Evolutionary conservation across 2,329 filamentous ascomycete genomes (phyloP).

Genomic region (Phialemoniopsis sp.): DNA sequence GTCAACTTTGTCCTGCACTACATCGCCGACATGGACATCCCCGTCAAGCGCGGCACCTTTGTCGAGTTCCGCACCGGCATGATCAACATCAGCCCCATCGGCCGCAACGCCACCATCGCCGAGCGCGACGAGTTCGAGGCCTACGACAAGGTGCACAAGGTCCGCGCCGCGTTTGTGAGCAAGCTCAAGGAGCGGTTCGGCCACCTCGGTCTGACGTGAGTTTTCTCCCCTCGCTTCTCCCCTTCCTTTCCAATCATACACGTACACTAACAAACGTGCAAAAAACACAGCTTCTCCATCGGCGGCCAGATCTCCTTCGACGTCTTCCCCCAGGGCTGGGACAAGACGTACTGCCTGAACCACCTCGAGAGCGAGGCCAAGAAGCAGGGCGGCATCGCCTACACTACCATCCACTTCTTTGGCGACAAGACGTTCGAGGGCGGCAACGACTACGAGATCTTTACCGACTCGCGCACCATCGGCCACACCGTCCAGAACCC

Average conservation of each 20-base stretch:
- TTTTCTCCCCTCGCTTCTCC: constrained; percentile 14
- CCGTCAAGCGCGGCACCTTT: constrained; percentile 80
- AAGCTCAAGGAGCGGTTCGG: constrained; percentile 76
- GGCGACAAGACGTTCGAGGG: constrained; percentile 91
- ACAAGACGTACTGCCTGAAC: constrained; percentile 94
- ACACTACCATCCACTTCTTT: constrained; percentile 93
- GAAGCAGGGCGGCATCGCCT: constrained; percentile 66
- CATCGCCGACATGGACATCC: constrained; percentile 78
- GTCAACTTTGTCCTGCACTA: constrained; percentile 76
- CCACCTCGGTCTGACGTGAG: constrained; percentile 79
- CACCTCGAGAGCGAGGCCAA: constrained; percentile 80
- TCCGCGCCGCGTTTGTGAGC: constrained; percentile 73
- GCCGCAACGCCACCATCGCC: constrained; percentile 76
- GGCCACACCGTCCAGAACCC: constrained; percentile 81
- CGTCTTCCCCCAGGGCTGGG: constrained; percentile 94
- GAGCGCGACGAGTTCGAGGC: constrained; percentile 81
- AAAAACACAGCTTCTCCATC: constrained; percentile 69
- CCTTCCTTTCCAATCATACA: not conserved
- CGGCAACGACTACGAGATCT: constrained; percentile 97
- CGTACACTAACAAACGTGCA: not conserved
- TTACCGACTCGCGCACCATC: constrained; percentile 71
- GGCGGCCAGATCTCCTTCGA: constrained; percentile 98
- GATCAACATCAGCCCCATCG: constrained; percentile 81
- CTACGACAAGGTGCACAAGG: constrained; percentile 74
- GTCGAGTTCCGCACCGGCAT: constrained; percentile 89